Conservation (phyloP, 768 basidiomycete species). For the Trametes cinnabarina region DNA sequence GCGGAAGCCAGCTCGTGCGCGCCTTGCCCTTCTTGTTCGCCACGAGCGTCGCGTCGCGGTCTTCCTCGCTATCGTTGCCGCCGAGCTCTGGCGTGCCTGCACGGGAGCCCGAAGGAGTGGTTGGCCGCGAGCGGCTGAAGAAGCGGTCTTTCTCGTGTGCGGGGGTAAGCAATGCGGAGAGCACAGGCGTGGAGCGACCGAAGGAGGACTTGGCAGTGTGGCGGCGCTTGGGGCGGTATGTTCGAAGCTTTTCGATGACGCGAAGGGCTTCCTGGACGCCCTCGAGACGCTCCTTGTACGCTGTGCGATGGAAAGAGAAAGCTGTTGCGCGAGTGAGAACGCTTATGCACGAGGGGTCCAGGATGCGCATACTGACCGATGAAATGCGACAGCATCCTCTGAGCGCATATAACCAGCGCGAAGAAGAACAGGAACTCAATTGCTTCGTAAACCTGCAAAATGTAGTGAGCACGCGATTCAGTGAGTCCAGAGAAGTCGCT, state of each 20-base stretch:
- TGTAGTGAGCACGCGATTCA: background rate
- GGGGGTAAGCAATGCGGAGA: constrained; percentile 35
- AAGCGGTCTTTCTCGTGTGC: constrained; percentile 47
- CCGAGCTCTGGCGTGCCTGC: constrained; percentile 16
- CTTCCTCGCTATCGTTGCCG: constrained; percentile 27
- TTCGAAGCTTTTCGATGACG: constrained; percentile 65
- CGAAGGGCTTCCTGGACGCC: constrained; percentile 51
- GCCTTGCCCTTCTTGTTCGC: constrained; percentile 28
- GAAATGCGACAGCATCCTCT: constrained; percentile 68
- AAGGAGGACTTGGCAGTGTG: constrained; percentile 26
- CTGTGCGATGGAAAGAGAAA: constrained; percentile 74
- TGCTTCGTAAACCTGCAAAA: constrained; percentile 50
- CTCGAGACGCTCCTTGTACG: constrained; percentile 69
- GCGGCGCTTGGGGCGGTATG: constrained; percentile 56
- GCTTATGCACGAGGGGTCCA: background rate
- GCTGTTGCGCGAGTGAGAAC: constrained; percentile 35
- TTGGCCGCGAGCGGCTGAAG: constrained; percentile 29
- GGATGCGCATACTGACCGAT: constrained; percentile 39
- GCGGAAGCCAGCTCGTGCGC: constrained; percentile 13
- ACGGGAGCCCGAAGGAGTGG: constrained; percentile 27
- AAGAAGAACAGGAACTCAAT: constrained; percentile 78
- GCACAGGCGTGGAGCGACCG: constrained; percentile 40
- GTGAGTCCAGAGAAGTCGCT: background rate
- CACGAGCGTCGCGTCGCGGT: constrained; percentile 33
- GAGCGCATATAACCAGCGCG: constrained; percentile 57